A percentile compares a stretch with the other conserved stretches of the same genome.
phyloP scores from a whole-genome alignment of 768 basidiomycete species.

The Lentinula detonsa region DNA sequence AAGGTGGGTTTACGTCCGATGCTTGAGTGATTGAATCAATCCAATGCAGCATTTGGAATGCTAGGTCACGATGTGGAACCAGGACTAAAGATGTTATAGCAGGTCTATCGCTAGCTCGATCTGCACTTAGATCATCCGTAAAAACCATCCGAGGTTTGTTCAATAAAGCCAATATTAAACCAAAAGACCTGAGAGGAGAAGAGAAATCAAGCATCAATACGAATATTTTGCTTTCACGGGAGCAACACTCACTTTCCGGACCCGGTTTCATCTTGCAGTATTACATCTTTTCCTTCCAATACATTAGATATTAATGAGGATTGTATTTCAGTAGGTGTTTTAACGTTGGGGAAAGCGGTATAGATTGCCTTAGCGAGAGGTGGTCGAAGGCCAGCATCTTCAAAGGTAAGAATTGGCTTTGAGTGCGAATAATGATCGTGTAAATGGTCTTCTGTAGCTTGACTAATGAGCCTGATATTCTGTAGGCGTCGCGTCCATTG shows the following conservation, averaged over 20 bases:
- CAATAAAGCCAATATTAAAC: slow-evolving; percentile 58
- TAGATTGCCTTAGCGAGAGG: slow-evolving; percentile 43
- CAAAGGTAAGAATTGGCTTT: slow-evolving; percentile 25
- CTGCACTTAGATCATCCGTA: slow-evolving; percentile 5
- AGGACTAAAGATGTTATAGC: slow-evolving; percentile 52
- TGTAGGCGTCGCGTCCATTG: not conserved
- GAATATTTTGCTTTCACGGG: not conserved
- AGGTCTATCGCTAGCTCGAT: slow-evolving; percentile 14
- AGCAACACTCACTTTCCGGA: slow-evolving; percentile 62
- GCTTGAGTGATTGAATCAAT: slow-evolving; percentile 39
- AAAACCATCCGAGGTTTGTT: slow-evolving; percentile 39
- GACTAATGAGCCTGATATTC: slow-evolving; percentile 18
- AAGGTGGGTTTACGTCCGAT: slow-evolving; percentile 22
- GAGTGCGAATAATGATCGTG: slow-evolving; percentile 1
- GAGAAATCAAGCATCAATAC: not conserved
- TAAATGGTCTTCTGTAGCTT: slow-evolving; percentile 16
- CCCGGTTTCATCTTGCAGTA: slow-evolving; percentile 69
- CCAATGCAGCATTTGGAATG: slow-evolving; percentile 63
- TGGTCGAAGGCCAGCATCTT: slow-evolving; percentile 46
- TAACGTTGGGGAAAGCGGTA: slow-evolving; percentile 56
- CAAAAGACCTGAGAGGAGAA: slow-evolving; percentile 63
- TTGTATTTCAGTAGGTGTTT: slow-evolving; percentile 55
- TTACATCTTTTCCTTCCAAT: slow-evolving; percentile 47
- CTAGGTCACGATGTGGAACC: slow-evolving; percentile 71
- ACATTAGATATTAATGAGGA: slow-evolving; percentile 57